phyloP scores from a whole-genome alignment of 1,139 yeast genomes.

The Yamadazyma dendronema region DNA sequence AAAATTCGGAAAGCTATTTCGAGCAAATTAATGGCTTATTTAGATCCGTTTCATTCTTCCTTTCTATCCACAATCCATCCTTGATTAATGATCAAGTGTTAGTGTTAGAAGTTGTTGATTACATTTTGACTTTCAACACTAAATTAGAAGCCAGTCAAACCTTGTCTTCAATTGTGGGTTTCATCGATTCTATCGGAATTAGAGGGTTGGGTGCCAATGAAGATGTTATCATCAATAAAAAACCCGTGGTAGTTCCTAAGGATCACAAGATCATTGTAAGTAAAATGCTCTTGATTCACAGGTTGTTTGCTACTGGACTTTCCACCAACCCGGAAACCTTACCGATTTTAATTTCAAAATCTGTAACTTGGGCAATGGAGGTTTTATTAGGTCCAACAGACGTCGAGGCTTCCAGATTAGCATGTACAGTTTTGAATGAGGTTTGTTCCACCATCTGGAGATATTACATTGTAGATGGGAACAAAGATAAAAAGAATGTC shows the following conservation, averaged over 20 bases:
- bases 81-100: constrained; percentile 60
- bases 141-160: constrained; percentile 40
- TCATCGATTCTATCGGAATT: constrained; percentile 52
- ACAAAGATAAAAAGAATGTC: constrained; percentile 24
- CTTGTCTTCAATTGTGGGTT: constrained; percentile 35
- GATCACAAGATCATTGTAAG: constrained; percentile 56
- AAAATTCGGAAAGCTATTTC: constrained; percentile 28
- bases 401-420: constrained; percentile 59
- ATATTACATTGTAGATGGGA: constrained; percentile 22
- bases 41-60: constrained; percentile 45
- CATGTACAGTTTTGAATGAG: constrained; percentile 55
- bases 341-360: constrained; percentile 44
- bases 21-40: constrained; percentile 30
- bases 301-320: constrained; percentile 52
- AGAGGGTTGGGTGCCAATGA: constrained; percentile 53
- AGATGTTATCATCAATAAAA: constrained; percentile 27
- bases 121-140: constrained; percentile 44
- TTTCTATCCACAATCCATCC: constrained; percentile 44
- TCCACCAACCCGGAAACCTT: constrained; percentile 36
- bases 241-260: constrained; percentile 31
- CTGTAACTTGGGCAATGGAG: constrained; percentile 65
- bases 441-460: constrained; percentile 43
- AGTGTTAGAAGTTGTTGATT: constrained; percentile 57
- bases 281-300: constrained; percentile 58
- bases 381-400: constrained; percentile 54